phyloP scores from a whole-genome alignment of 192 early-diverging fungal species.

The Rhizophagus sp. region DNA sequence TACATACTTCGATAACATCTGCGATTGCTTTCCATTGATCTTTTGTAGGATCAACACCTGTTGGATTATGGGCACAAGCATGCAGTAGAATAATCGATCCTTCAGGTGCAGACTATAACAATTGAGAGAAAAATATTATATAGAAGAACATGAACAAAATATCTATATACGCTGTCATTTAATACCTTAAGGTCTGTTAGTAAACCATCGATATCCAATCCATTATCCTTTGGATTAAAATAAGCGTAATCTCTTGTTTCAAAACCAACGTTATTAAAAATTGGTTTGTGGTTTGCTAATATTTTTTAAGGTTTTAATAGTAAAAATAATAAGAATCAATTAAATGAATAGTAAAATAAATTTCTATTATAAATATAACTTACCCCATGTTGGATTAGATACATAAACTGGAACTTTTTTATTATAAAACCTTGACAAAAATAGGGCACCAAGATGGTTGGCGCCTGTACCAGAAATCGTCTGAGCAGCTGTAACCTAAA shows the following conservation, averaged over 20 bases:
- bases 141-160: no score
- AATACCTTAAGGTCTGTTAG: constrained; percentile 58
- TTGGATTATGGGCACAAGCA: constrained; percentile 99
- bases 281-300: constrained; percentile 84
- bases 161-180: background rate
- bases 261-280: constrained; percentile 86
- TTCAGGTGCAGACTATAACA: constrained; percentile 58
- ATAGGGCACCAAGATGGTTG: constrained; percentile 78
- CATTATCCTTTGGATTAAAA: constrained; percentile 78
- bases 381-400: constrained; percentile 97
- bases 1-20: constrained; percentile 65
- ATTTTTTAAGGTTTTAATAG: background rate
- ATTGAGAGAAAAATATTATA: no score
- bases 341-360: background rate
- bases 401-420: constrained; percentile 72
- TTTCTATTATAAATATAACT: constrained; percentile 8
- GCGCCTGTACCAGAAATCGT: constrained; percentile 97
- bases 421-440: constrained; percentile 74
- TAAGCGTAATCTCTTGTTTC: constrained; percentile 86
- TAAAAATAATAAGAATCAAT: no score
- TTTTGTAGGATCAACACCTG: constrained; percentile 94
- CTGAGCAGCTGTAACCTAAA: constrained; percentile 64
- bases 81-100: constrained; percentile 90
- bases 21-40: constrained; percentile 95
- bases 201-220: constrained; percentile 80